Percentiles rank a stretch among this genome's conserved stretches.
These are phyloP conservation scores for Candida nemodendra DNA, from an alignment of 805 yeast species.

Conservation along the genomic window DNA sequence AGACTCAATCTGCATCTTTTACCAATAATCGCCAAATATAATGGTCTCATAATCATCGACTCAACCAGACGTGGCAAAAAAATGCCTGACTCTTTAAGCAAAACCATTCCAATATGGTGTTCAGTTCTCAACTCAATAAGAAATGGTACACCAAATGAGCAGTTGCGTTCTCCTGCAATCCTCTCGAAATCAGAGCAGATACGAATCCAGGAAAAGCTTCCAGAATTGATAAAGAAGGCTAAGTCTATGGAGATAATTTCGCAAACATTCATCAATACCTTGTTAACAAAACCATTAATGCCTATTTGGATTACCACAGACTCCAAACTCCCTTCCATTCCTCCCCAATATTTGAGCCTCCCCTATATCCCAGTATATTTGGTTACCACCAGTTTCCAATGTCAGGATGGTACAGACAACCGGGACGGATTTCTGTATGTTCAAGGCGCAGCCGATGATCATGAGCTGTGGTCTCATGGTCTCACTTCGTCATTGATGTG, in stretches of 20 bases:
- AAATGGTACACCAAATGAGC: slow-evolving; percentile 10
- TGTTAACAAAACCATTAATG: slow-evolving; percentile 47
- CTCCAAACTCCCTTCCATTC: slow-evolving; percentile 9
- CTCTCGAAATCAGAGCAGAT: slow-evolving; percentile 57
- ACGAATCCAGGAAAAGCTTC: slow-evolving; percentile 48
- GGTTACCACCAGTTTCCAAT: slow-evolving; percentile 62
- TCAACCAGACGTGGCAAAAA: slow-evolving; percentile 83
- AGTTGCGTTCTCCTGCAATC: slow-evolving; percentile 49
- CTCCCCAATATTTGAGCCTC: slow-evolving; percentile 20
- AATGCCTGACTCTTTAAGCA: slow-evolving; percentile 84
- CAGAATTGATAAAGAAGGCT: slow-evolving; percentile 47
- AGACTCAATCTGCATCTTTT: slow-evolving; percentile 74
- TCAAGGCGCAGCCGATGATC: slow-evolving; percentile 95
- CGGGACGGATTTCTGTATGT: slow-evolving; percentile 58
- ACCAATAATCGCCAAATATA: slow-evolving; percentile 38
- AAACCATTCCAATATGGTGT: slow-evolving; percentile 84
- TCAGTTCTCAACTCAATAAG: slow-evolving; percentile 13
- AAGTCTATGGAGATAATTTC: slow-evolving; percentile 6
- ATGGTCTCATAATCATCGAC: slow-evolving; percentile 67
- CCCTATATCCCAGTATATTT: slow-evolving; percentile 43
- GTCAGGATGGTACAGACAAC: slow-evolving; percentile 55
- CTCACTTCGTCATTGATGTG: slow-evolving; percentile 59
- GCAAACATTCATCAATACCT: neutral
- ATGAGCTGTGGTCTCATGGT: slow-evolving; percentile 74
- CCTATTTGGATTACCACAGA: slow-evolving; percentile 75